Conservation (phyloP, 306 rosid species). For the Sicyos edulis region DNA sequence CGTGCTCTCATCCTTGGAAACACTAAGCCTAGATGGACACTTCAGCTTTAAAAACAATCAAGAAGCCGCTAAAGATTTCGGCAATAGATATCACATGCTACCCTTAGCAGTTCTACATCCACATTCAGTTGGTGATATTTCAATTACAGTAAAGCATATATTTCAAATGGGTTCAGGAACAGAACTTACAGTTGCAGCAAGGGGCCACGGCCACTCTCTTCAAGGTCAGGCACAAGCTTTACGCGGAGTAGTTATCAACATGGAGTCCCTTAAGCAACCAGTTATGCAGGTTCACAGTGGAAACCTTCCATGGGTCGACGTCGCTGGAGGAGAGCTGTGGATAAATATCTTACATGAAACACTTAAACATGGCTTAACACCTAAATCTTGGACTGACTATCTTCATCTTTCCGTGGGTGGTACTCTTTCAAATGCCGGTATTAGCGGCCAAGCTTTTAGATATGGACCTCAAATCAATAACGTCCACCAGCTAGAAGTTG, state of each 20-base stretch:
- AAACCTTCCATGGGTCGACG: constrained; percentile 63
- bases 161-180: constrained; percentile 50
- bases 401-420: constrained; percentile 94
- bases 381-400: constrained; percentile 96
- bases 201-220: constrained; percentile 89
- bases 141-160: constrained; percentile 44
- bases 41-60: constrained; percentile 50
- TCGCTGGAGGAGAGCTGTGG: constrained; percentile 88
- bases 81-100: constrained; percentile 55
- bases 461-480: constrained; percentile 92
- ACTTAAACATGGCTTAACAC: constrained; percentile 69
- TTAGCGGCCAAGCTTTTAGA: constrained; percentile 85
- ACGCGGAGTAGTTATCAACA: constrained; percentile 62
- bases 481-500: constrained; percentile 65
- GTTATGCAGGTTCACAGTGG: constrained; percentile 48
- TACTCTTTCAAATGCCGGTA: constrained; percentile 84
- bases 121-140: constrained; percentile 56
- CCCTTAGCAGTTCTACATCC: constrained; percentile 81
- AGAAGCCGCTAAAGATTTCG: constrained; percentile 68
- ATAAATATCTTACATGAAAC: constrained; percentile 80
- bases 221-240: constrained; percentile 80
- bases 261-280: constrained; percentile 60
- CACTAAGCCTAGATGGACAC: constrained; percentile 64
- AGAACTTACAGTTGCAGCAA: constrained; percentile 68
- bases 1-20: constrained; percentile 36